phyloP scores from a whole-genome alignment of 2,329 filamentous ascomycete genomes.

The Neopestalotiopsis sp. region DNA sequence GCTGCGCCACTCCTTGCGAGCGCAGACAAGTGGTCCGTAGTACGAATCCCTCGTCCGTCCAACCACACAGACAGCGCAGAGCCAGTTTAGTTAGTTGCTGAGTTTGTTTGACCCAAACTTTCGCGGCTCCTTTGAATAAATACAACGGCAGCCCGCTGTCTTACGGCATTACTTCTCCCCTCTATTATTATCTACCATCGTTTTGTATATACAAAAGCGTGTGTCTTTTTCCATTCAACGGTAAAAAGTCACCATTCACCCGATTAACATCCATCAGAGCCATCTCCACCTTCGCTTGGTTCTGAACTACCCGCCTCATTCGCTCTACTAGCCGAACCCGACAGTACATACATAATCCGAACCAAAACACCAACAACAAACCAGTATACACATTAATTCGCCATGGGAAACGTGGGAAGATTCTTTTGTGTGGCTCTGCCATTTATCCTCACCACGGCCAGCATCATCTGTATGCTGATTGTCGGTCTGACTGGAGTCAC shows the following conservation, averaged over 20 bases:
- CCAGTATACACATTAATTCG: slow-evolving; percentile 33
- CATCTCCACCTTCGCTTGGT: slow-evolving; percentile 11
- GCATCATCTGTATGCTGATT: slow-evolving; percentile 72
- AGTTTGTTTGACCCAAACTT: background rate
- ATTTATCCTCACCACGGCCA: slow-evolving; percentile 79
- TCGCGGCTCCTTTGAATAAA: slow-evolving; percentile 1
- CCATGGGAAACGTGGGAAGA: slow-evolving; percentile 69
- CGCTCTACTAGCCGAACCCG: background rate
- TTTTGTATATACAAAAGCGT: background rate
- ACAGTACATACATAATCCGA: background rate
- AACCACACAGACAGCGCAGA: background rate
- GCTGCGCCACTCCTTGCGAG: slow-evolving; percentile 7
- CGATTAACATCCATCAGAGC: background rate
- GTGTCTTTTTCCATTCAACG: background rate
- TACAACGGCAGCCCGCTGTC: background rate
- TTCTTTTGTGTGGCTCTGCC: slow-evolving; percentile 88
- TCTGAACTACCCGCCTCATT: background rate
- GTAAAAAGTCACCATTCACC: background rate
- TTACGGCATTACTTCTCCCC: background rate
- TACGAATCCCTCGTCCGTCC: background rate
- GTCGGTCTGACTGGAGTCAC: slow-evolving; percentile 61
- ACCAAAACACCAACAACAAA: slow-evolving; percentile 4
- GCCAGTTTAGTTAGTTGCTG: background rate
- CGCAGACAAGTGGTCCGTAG: background rate
- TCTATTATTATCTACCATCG: background rate